Base-by-base conservation (phyloP, 1,284 basidiomycete species). In the Leccinum angustisporum region DNA sequence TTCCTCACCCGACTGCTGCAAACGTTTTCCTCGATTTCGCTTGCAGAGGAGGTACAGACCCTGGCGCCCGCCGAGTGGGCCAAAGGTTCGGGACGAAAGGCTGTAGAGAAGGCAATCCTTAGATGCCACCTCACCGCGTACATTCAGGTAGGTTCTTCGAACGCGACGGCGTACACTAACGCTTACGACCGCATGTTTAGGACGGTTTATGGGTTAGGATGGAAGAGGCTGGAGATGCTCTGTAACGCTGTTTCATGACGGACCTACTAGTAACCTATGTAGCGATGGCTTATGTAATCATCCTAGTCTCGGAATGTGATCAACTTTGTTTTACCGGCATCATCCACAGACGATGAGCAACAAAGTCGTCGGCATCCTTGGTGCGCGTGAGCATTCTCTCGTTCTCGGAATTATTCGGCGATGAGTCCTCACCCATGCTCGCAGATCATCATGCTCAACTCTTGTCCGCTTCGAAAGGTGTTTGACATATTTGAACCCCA, bases 111-210 rank as follows among this genome's bases (percentile, higher is more conserved):
- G 53, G 67, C 70, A 7, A 64, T 73, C 5, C 48, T 75, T 11
- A 60, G 65, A 65, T 67, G 74, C 54, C 84, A 86, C 67, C 70
- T 88, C 56, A 87, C 86, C 3, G 77, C 83, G 76, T 86, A 84
- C 68, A 71, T 76, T 11, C 66, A 76, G 6, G 74, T 75, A 63
- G 70, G n/a, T 64, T n/a, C 27, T 13, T 1, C n/a, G 7, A 34
- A 34, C 11, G 18, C 31, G 14, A 30, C 6, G 21, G 2, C n/a
- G 14, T 14, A 4, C 36, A 13, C 14, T 48, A 21, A 25, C 21
- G 0, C 46, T 43, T 50, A 36, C 56, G 13, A 59, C 21, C 4
- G 21, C 18, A 10, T n/a, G 14, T 53, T 2, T n/a, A 67, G 66
- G 58, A 67, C 4, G 66, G 66, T 21, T 48, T 67, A 46, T 67